Evolutionary conservation across 129 eudicot genomes (phyloP).

Genomic region (Lactuca sativa): DNA sequence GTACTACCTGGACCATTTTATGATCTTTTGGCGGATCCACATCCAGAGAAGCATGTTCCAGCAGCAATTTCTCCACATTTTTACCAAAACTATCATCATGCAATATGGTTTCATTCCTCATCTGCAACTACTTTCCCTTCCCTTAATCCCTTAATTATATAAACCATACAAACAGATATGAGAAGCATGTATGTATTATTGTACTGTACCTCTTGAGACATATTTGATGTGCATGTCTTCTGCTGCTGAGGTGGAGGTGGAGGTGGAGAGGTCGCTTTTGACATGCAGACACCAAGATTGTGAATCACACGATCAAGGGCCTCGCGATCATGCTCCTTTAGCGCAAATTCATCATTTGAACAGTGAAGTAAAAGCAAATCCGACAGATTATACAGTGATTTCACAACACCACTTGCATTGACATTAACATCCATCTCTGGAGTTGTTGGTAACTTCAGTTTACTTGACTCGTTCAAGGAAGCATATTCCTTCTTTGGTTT

Average conservation of each 20-base stretch:
- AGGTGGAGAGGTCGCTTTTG: slow-evolving; percentile 16
- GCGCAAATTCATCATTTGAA: slow-evolving; percentile 24
- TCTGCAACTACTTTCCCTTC: background rate
- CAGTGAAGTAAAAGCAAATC: slow-evolving; percentile 41
- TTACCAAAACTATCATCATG: slow-evolving; percentile 24
- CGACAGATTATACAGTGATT: slow-evolving; percentile 47
- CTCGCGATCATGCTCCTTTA: slow-evolving; percentile 39
- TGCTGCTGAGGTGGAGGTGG: background rate
- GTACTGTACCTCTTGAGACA: slow-evolving; percentile 20
- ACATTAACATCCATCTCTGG: slow-evolving; percentile 26
- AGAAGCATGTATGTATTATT: background rate
- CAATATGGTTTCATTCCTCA: slow-evolving; percentile 18
- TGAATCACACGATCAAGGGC: slow-evolving; percentile 37
- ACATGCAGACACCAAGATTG: slow-evolving; percentile 49
- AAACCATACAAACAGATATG: background rate
- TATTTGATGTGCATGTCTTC: background rate
- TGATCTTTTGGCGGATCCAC: slow-evolving; percentile 34
- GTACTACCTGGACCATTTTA: slow-evolving; percentile 50
- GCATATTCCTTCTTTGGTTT: slow-evolving; percentile 11
- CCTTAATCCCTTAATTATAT: no score
- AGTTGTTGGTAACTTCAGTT: background rate
- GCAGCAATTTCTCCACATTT: slow-evolving; percentile 28
- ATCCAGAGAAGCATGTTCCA: slow-evolving; percentile 10
- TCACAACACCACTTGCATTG: slow-evolving; percentile 38
- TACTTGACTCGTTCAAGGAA: background rate